Evolutionary conservation across 2,329 filamentous ascomycete genomes (phyloP).

Genomic region (Ilyonectria mors-panacis): DNA sequence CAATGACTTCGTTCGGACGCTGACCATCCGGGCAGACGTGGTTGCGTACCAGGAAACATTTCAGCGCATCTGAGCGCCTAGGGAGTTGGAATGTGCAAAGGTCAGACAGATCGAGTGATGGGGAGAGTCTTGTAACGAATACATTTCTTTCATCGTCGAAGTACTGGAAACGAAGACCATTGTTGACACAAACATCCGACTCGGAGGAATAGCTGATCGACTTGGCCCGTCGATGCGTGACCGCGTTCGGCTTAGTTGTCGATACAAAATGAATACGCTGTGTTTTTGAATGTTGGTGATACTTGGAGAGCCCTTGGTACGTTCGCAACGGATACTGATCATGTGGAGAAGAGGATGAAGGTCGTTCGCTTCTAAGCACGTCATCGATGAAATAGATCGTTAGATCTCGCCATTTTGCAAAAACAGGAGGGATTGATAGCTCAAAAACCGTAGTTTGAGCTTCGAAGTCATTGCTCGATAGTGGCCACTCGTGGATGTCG

Average conservation of each 20-base stretch:
- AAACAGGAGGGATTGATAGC: slow-evolving; percentile 57
- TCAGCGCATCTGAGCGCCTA: slow-evolving; percentile 8
- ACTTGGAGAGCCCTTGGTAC: slow-evolving; percentile 21
- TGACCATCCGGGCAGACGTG: slow-evolving; percentile 13
- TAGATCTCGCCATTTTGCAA: slow-evolving; percentile 64
- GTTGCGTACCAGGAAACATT: slow-evolving; percentile 31
- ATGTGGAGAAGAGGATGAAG: background rate
- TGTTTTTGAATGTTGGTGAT: background rate
- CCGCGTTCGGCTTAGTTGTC: slow-evolving; percentile 34
- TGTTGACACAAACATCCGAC: slow-evolving; percentile 39
- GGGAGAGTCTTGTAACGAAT: background rate
- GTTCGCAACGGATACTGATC: slow-evolving; percentile 15
- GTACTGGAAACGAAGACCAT: slow-evolving; percentile 40
- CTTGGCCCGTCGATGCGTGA: slow-evolving; percentile 30
- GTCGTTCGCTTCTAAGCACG: slow-evolving; percentile 51
- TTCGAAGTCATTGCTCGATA: slow-evolving; percentile 54
- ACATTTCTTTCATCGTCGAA: slow-evolving; percentile 10
- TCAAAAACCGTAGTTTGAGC: slow-evolving; percentile 69
- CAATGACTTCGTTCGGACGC: slow-evolving; percentile 66
- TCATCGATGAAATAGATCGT: slow-evolving; percentile 59
- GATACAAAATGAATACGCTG: slow-evolving; percentile 38
- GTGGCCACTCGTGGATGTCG: slow-evolving; percentile 69
- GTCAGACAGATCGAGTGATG: slow-evolving; percentile 3
- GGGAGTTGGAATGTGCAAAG: slow-evolving; percentile 36
- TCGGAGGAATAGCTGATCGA: slow-evolving; percentile 2